Evolutionary conservation across 345 rosid genomes (phyloP).

Genomic region (Camelina sativa): DNA sequence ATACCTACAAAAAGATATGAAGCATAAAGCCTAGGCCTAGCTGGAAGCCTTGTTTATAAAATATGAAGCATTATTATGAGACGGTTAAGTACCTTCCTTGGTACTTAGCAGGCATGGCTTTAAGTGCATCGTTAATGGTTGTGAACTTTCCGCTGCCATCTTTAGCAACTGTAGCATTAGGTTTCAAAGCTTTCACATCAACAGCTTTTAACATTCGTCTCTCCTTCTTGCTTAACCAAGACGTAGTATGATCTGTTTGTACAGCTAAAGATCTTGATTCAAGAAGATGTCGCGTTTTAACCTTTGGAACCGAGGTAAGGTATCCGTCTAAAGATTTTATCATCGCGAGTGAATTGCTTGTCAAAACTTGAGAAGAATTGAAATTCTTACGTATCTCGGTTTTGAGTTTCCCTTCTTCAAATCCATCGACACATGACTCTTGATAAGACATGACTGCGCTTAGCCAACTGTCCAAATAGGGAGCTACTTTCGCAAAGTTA

Average conservation of each 20-base stretch:
- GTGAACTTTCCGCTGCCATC: constrained; percentile 83
- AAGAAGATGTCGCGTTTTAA: constrained; percentile 52
- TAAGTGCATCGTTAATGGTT: constrained; percentile 68
- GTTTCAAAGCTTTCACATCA: constrained; percentile 45
- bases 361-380: constrained; percentile 52
- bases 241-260: constrained; percentile 44
- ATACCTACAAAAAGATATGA: constrained; percentile 49
- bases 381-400: constrained; percentile 54
- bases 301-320: constrained; percentile 31
- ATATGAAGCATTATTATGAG: neutral
- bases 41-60: neutral
- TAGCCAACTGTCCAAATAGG: constrained; percentile 65
- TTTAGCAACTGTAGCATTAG: constrained; percentile 73
- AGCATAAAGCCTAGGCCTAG: too few species aligned
- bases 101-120: constrained; percentile 61
- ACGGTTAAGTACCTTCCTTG: constrained; percentile 57
- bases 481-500: constrained; percentile 33
- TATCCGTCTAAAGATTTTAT: constrained; percentile 44
- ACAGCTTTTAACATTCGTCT: constrained; percentile 60
- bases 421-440: constrained; percentile 77
- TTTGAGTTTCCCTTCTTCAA: constrained; percentile 70
- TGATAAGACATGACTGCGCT: constrained; percentile 88
- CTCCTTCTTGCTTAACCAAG: constrained; percentile 66
- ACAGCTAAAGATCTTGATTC: constrained; percentile 17
- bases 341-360: constrained; percentile 83